Evolutionary conservation across 495 filamentous ascomycete genomes (phyloP).

Genomic region (Penicillium tannophilum): DNA sequence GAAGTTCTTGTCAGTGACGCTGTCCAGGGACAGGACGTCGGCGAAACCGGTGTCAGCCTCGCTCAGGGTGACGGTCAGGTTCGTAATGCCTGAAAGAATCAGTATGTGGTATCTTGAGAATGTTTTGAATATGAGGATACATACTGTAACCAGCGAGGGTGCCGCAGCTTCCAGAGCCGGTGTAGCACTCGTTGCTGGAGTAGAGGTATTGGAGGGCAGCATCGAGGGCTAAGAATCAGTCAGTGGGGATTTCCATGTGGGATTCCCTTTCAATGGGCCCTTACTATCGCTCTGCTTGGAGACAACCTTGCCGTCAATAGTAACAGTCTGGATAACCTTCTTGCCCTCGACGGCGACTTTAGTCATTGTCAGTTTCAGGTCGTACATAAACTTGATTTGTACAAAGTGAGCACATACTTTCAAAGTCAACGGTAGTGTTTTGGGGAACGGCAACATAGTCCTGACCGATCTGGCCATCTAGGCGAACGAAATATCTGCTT

Average conservation of each 20-base stretch:
- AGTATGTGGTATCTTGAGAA: not conserved
- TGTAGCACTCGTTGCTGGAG: slow-evolving; percentile 31
- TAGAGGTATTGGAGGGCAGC: slow-evolving; percentile 19
- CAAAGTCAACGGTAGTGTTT: slow-evolving; percentile 18
- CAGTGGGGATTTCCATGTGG: not conserved
- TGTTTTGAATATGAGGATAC: not conserved
- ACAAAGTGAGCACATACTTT: slow-evolving; percentile 13
- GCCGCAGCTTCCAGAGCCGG: slow-evolving; percentile 23
- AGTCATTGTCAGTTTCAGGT: not conserved
- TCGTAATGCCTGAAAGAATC: slow-evolving; percentile 10
- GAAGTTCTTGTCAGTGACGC: slow-evolving; percentile 14
- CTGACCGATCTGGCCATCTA: slow-evolving; percentile 23
- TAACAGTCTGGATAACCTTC: slow-evolving; percentile 22
- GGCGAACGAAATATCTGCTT: not conserved
- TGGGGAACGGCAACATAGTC: slow-evolving; percentile 23
- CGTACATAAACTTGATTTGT: not conserved
- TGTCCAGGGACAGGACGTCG: slow-evolving; percentile 14
- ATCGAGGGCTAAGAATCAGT: slow-evolving; percentile 12
- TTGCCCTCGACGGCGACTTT: slow-evolving; percentile 19
- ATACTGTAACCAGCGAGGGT: slow-evolving; percentile 17
- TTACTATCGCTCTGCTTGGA: slow-evolving; percentile 25
- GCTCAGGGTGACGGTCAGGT: slow-evolving; percentile 24
- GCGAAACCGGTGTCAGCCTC: slow-evolving; percentile 19
- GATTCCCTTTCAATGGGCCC: not conserved
- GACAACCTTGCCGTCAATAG: slow-evolving; percentile 19